A percentile compares a stretch with the other conserved stretches of the same genome.
These are phyloP conservation scores for Tetrahymena thermophila DNA, from an alignment of 73 alveolate genomes.

Conservation along the genomic window DNA sequence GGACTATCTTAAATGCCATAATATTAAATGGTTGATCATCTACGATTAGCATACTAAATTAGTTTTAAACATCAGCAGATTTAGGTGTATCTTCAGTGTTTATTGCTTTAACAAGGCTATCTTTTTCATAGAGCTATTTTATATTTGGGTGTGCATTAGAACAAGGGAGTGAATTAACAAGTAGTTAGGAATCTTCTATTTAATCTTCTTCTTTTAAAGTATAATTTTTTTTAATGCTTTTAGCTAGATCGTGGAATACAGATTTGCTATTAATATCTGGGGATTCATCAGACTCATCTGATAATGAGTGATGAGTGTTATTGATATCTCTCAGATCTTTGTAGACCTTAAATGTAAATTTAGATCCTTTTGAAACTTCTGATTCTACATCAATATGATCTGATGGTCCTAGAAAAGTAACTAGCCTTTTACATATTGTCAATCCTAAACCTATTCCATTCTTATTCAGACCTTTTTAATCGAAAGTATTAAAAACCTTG, in stretches of 20 bases:
- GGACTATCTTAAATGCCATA: slow-evolving; percentile 7
- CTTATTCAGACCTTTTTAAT: not conserved
- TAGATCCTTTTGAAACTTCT: slow-evolving; percentile 12
- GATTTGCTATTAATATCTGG: not conserved
- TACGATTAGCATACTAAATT: slow-evolving; percentile 11
- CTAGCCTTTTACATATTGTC: slow-evolving; percentile 21
- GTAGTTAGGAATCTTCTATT: not conserved
- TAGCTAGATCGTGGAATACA: not conserved
- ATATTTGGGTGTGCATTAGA: not conserved
- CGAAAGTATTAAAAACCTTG: not conserved
- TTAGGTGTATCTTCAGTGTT: not conserved
- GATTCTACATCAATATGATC: slow-evolving; percentile 24
- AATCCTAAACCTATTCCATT: slow-evolving; percentile 41
- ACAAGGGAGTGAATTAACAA: not conserved
- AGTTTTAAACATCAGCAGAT: not conserved
- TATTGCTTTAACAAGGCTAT: not conserved
- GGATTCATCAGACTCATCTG: not conserved
- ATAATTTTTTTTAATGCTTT: not conserved
- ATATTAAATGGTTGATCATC: slow-evolving; percentile 33
- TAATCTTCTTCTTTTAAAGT: not conserved
- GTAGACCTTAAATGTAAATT: slow-evolving; percentile 14
- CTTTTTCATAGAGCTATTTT: not conserved
- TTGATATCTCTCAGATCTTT: not conserved
- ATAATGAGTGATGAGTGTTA: not conserved
- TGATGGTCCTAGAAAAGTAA: slow-evolving; percentile 20